Percentiles rank a stretch among this genome's conserved stretches.
phyloP scores from a whole-genome alignment of 2,329 filamentous ascomycete genomes.

The Cryphonectria carpinicola region DNA sequence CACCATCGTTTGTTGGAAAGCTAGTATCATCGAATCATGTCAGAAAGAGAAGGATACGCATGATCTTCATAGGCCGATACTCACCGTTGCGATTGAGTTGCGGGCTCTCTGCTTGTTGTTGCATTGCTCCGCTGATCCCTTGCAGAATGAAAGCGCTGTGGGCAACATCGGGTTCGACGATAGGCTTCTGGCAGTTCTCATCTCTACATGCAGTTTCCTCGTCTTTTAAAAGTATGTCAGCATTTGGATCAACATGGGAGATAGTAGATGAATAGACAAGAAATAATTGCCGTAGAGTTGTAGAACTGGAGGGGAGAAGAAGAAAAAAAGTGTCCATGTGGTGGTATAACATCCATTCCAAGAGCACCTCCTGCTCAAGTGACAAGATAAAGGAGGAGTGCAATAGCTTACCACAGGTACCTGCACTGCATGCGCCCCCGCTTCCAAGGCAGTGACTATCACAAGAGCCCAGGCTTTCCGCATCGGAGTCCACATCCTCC shows the following conservation, averaged over 20 bases:
- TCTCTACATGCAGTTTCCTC: slow-evolving; percentile 34
- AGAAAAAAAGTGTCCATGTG: neutral
- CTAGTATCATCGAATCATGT: neutral
- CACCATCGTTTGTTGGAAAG: neutral
- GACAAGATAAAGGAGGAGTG: neutral
- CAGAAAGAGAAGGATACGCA: neutral
- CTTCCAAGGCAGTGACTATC: slow-evolving; percentile 26
- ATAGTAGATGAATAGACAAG: neutral
- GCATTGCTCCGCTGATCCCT: slow-evolving; percentile 31
- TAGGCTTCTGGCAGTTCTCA: slow-evolving; percentile 29
- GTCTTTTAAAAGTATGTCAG: slow-evolving; percentile 26
- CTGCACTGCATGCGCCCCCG: slow-evolving; percentile 25
- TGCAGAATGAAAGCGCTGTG: slow-evolving; percentile 28
- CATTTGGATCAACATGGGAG: neutral
- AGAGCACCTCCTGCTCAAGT: neutral
- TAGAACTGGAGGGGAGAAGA: no score
- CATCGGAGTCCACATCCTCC: slow-evolving; percentile 17
- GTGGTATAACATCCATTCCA: neutral
- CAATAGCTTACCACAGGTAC: slow-evolving; percentile 21
- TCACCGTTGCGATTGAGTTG: slow-evolving; percentile 6
- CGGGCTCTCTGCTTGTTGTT: neutral
- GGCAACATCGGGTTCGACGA: slow-evolving; percentile 36
- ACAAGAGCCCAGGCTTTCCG: slow-evolving; percentile 21
- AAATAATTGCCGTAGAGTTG: neutral
- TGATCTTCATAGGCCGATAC: neutral